Percentiles rank a stretch among this genome's conserved stretches.
phyloP scores from a whole-genome alignment of 257 asterid species.

The Osmanthus fragrans region DNA sequence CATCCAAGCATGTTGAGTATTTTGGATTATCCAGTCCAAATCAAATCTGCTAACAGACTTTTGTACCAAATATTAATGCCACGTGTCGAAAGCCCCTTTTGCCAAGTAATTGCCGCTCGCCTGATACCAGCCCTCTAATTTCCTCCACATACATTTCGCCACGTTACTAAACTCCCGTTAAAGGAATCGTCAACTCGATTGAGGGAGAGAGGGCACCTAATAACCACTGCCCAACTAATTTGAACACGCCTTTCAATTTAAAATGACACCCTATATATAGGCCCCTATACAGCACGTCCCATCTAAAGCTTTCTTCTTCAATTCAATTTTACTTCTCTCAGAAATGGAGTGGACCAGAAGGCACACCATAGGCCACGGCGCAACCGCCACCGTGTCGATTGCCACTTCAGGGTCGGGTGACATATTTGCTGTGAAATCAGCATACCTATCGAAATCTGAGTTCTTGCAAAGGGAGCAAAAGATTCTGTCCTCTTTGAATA shows the following conservation, averaged over 20 bases:
- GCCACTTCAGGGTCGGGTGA: constrained; percentile 42
- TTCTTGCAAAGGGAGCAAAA: constrained; percentile 50
- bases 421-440: constrained; percentile 64
- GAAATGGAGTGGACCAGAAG: constrained; percentile 81
- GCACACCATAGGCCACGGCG: constrained; percentile 61
- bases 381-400: constrained; percentile 60
- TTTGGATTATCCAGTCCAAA: constrained; percentile 45
- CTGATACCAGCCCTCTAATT: constrained; percentile 27
- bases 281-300: neutral
- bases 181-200: constrained; percentile 44
- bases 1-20: neutral
- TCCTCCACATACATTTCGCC: constrained; percentile 42
- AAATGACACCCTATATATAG: constrained; percentile 25
- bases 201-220: neutral
- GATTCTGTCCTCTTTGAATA: constrained; percentile 43
- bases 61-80: constrained; percentile 19
- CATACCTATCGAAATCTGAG: constrained; percentile 45
- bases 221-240: constrained; percentile 63
- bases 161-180: constrained; percentile 58
- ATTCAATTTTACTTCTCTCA: constrained; percentile 11
- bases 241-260: constrained; percentile 29
- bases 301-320: neutral
- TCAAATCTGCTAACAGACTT: neutral
- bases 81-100: constrained; percentile 25
- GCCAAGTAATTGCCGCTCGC: constrained; percentile 35